Base-by-base conservation (phyloP, 78 protist genomes). In the Dictyostelium intermedium region DNA sequence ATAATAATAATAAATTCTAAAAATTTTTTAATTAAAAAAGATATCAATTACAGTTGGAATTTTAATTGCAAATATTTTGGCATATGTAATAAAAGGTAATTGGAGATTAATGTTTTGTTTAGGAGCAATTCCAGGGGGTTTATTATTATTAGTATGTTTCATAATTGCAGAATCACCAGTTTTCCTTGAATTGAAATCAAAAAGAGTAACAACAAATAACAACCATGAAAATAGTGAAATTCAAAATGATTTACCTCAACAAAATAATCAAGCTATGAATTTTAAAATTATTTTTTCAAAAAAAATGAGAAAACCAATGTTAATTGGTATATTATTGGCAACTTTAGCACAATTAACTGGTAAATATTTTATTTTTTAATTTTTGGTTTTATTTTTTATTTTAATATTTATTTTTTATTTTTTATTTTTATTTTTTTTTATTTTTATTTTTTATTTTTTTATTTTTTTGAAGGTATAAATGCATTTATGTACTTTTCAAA, bases 101-200 rank as follows among this genome's bases (percentile, higher is more conserved):
- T 87, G 93, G 93, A 87, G 86, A 87, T 79, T 84, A 85, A 87
- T 87, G 93, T 87, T 87, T 79, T 84, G 85, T 6, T 56, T 87
- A 7, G 85, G 93, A 5, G 2, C 69, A 39, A 84, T 63, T 2
- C 93, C 93, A 87, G 93, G 93, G 5, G 34, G 81, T 1, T 45
- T 74, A 53, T 30, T 87, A 9, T 63, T 87, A 18, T 69, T 79
- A 2, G 72, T 82, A 78, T 79, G 93, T 82, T n/a, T 87, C 0
- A 47, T 79, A 8, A 87, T 87, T 34, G 11, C 81, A 0, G 93
- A 87, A 37, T 87, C 93, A 14, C 93, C 93, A 9, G 37, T 80
- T 20, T 80, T 6, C 32, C 32, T 80, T 2, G 43, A 56, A 80
- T 30, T 7, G 35, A 80, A 80, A 80, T 18, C 13, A 3, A 45